These are phyloP conservation scores for Arabidopsis hybrid DNA, from an alignment of 441 rosid species.

Conservation along the genomic window DNA sequence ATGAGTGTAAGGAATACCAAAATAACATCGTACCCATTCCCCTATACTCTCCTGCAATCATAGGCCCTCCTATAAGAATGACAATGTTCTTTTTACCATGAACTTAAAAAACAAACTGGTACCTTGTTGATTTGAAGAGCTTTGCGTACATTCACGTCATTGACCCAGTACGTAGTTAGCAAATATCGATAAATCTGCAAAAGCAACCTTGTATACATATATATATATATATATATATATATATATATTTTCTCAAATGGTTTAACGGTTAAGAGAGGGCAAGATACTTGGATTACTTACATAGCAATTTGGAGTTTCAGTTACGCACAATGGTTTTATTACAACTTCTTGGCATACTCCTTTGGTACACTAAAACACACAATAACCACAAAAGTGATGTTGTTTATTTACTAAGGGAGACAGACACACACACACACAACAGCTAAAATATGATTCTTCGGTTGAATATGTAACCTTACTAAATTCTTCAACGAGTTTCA, in stretches of 20 bases:
- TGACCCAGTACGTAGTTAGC: constrained; percentile 53
- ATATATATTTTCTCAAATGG: background rate
- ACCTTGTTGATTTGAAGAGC: constrained; percentile 49
- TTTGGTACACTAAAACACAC: background rate
- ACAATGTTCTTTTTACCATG: background rate
- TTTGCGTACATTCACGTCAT: constrained; percentile 50
- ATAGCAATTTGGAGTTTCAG: background rate
- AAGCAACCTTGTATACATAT: background rate
- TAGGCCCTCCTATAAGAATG: background rate
- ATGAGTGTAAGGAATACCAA: constrained; percentile 30
- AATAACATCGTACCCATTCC: constrained; percentile 60
- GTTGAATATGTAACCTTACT: background rate
- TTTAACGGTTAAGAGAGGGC: background rate
- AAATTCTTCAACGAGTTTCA: constrained; percentile 42
- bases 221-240: no score
- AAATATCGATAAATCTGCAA: constrained; percentile 48
- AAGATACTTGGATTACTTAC: constrained; percentile 4
- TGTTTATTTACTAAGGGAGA: no score
- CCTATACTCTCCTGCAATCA: constrained; percentile 30
- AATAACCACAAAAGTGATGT: no score
- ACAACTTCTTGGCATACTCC: background rate
- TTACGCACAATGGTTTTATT: background rate
- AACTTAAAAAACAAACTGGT: background rate
- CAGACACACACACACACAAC: background rate
- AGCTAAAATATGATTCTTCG: background rate